Evolutionary conservation across 768 basidiomycete species (phyloP).

Genomic region (Lentinula edodes): DNA sequence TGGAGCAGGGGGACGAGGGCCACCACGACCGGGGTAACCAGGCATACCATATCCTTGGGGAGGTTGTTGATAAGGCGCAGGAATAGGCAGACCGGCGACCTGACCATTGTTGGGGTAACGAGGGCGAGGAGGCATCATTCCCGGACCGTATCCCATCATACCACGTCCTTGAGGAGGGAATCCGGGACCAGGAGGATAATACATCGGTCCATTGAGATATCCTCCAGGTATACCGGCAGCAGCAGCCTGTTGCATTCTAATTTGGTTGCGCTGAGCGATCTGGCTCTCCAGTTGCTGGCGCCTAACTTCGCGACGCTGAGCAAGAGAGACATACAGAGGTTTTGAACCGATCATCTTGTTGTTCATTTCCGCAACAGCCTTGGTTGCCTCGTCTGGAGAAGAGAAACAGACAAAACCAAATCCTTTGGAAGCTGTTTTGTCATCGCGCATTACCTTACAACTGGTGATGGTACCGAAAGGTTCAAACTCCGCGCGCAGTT

Average conservation of each 20-base stretch:
- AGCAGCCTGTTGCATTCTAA: constrained; percentile 93
- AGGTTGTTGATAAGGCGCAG: constrained; percentile 67
- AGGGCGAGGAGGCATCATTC: constrained; percentile 85
- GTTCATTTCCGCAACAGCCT: constrained; percentile 99
- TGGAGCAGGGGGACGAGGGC: constrained; percentile 50
- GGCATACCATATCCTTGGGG: constrained; percentile 73
- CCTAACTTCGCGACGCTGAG: constrained; percentile 96
- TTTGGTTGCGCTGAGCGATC: constrained; percentile 96
- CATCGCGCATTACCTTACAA: constrained; percentile 99
- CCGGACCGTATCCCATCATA: constrained; percentile 77
- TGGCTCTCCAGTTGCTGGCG: constrained; percentile 98
- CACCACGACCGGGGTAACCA: constrained; percentile 53
- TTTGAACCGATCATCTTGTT: constrained; percentile 99
- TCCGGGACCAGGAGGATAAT: constrained; percentile 76
- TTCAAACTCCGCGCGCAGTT: constrained; percentile 94
- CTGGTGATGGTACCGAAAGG: constrained; percentile 96
- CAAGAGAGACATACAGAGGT: constrained; percentile 97
- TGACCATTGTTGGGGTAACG: constrained; percentile 73
- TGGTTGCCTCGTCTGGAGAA: constrained; percentile 96
- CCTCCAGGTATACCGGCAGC: constrained; percentile 79
- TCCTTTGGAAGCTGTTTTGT: constrained; percentile 87
- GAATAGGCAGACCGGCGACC: constrained; percentile 73
- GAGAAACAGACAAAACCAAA: constrained; percentile 99
- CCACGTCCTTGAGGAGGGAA: constrained; percentile 81
- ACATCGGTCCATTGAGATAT: constrained; percentile 82